Evolutionary conservation across 2,329 filamentous ascomycete genomes (phyloP), one percentile per base, ranked within the genome.

Genomic region (Hypoxylon sp.): DNA sequence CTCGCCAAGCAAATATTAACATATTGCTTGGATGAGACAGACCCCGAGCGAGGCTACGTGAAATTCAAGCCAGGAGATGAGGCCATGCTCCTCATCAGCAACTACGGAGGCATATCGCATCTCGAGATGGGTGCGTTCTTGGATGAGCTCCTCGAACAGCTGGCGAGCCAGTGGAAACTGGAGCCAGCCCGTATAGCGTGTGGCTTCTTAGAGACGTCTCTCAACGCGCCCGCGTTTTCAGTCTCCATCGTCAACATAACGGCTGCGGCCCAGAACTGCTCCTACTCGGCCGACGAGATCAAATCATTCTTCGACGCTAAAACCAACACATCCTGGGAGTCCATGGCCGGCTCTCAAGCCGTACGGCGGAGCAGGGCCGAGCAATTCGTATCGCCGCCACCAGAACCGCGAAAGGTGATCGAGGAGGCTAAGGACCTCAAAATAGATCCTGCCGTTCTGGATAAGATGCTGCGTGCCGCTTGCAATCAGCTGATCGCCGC

Each of bases 171-270:
- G 66, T 89, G 85, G 84, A 79, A 81, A 5, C 81, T 88, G 3
- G 77, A 80, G 51, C 86, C 86, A 0, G 82, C 83, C 2, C 83
- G 91, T 31, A 85, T 91, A 57, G 84, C 88, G 57, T 81, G 85
- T 0, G 91, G 91, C 1, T 89, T 88, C 30, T 85, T 90, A 62
- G 91, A 92, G 85, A 92, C 91, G 0, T 92, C 89, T 14, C 84
- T 93, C 73, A 92, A 93, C 71, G 91, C 90, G 0, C 86, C 90
- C 0, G 91, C 90, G 0, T 93, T 93, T 75, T 91, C 89, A 13
- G 85, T 93, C 5, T 91, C 90, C 2, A 73, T 93, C 54, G 80
- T 92, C 74, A 92, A 90, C 76, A 76, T 89, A 42, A 84, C 85
- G 0, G 83, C 82, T 0, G 82, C 84, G 0, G 82, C 85, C 0